Percentiles rank a stretch among this genome's conserved stretches.
These are phyloP conservation scores for Carex pumila DNA, from an alignment of 176 grass and related monocot genomes.

Conservation along the genomic window DNA sequence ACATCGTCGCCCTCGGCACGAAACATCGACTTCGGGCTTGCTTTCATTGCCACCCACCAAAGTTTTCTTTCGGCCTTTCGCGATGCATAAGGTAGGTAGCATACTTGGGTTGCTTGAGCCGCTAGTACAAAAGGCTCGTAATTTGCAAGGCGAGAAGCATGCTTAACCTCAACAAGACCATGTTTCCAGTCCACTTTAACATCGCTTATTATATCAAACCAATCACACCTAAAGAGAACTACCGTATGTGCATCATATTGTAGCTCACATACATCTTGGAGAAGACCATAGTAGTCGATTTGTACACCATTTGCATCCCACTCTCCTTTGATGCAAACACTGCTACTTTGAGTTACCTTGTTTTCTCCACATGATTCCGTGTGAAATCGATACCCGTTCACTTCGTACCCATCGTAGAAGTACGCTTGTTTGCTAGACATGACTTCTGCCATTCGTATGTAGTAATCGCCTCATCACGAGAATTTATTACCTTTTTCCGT, in stretches of 20 bases:
- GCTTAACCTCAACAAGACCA: background rate
- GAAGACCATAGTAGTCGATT: background rate
- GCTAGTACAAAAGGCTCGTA: background rate
- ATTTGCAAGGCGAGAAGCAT: background rate
- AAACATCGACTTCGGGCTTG: too few relatives aligned
- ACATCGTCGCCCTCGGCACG: too few relatives aligned
- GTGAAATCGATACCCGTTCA: background rate
- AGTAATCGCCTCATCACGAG: too few relatives aligned
- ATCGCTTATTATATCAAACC: background rate
- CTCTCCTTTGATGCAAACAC: background rate
- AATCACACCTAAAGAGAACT: background rate
- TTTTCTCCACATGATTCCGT: background rate
- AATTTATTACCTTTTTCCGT: too few relatives aligned
- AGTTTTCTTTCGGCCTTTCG: background rate
- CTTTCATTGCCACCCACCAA: background rate
- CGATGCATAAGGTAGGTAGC: too few relatives aligned
- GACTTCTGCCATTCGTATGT: too few relatives aligned
- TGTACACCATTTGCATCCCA: background rate
- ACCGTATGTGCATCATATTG: background rate
- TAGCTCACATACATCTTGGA: background rate
- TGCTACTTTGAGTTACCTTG: background rate
- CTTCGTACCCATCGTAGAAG: background rate
- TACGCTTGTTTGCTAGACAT: too few relatives aligned
- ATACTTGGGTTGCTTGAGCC: too few relatives aligned
- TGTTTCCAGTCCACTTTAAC: background rate